phyloP scores from a whole-genome alignment of 2,329 filamentous ascomycete genomes.

The Leptosphaerulina australis region DNA sequence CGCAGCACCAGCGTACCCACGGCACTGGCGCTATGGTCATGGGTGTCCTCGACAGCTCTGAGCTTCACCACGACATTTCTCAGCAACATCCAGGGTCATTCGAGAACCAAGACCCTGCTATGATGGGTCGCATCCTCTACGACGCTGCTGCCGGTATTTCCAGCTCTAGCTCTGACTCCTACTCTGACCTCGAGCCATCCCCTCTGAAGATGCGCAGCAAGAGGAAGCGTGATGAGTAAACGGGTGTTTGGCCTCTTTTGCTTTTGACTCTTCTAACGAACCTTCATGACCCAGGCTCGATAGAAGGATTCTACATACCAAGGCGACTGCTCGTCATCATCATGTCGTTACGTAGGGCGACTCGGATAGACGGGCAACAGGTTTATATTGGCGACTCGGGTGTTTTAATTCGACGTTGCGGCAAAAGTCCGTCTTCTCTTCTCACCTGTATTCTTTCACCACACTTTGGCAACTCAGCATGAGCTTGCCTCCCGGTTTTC shows the following conservation, averaged over 20 bases:
- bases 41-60: constrained; percentile 78
- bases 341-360: constrained; percentile 43
- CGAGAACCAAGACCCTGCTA: constrained; percentile 45
- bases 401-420: constrained; percentile 23
- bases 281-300: constrained; percentile 42
- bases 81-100: constrained; percentile 36
- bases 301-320: constrained; percentile 28
- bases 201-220: constrained; percentile 68
- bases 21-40: constrained; percentile 89
- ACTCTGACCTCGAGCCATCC: constrained; percentile 48
- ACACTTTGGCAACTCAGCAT: constrained; percentile 29
- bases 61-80: constrained; percentile 59
- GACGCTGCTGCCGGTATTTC: constrained; percentile 47
- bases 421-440: constrained; percentile 39
- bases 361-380: constrained; percentile 42
- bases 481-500: constrained; percentile 18
- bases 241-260: constrained; percentile 24
- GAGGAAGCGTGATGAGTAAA: constrained; percentile 71
- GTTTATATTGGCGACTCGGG: constrained; percentile 31
- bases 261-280: constrained; percentile 41
- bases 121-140: constrained; percentile 49
- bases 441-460: constrained; percentile 36
- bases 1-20: constrained; percentile 93
- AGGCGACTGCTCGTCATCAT: constrained; percentile 36
- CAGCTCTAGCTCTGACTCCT: constrained; percentile 43